Percentiles rank a stretch among this genome's conserved stretches.
phyloP scores from a whole-genome alignment of 2,329 filamentous ascomycete genomes.

The Scedosporium boydii region DNA sequence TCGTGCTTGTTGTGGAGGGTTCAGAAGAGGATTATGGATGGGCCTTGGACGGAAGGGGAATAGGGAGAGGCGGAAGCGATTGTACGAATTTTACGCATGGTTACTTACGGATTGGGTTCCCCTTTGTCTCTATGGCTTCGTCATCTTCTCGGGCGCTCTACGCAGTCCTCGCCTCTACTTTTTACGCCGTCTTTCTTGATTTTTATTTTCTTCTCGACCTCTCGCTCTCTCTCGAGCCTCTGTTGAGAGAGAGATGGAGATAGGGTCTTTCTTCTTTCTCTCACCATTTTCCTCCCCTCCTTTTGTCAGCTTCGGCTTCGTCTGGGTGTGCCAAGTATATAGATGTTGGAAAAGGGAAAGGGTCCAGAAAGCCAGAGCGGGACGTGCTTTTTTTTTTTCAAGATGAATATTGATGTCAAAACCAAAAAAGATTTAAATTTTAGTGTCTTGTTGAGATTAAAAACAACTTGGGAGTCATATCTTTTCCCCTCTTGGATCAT shows the following conservation, averaged over 20 bases:
- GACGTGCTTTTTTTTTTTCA: neutral
- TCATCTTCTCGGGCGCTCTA: neutral
- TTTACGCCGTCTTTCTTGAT: no score
- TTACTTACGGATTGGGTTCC: neutral
- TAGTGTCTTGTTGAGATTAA: neutral
- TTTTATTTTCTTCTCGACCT: no score
- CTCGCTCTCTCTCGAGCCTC: no score
- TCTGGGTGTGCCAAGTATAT: neutral
- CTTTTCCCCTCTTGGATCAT: neutral
- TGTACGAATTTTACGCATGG: neutral
- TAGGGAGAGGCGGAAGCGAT: neutral
- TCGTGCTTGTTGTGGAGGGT: neutral
- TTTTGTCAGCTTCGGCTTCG: neutral
- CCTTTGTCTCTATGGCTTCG: neutral
- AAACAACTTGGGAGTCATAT: neutral
- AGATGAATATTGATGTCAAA: conserved; percentile 1
- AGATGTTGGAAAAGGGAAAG: conserved; percentile 2
- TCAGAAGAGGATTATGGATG: neutral
- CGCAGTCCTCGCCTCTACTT: no score
- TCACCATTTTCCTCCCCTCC: neutral
- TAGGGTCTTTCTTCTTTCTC: neutral
- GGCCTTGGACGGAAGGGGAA: no score
- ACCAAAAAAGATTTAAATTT: neutral
- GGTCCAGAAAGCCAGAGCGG: neutral
- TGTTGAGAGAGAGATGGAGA: neutral